These are phyloP conservation scores for Acacia pycnantha DNA, from an alignment of 331 rosid species.

Conservation along the genomic window DNA sequence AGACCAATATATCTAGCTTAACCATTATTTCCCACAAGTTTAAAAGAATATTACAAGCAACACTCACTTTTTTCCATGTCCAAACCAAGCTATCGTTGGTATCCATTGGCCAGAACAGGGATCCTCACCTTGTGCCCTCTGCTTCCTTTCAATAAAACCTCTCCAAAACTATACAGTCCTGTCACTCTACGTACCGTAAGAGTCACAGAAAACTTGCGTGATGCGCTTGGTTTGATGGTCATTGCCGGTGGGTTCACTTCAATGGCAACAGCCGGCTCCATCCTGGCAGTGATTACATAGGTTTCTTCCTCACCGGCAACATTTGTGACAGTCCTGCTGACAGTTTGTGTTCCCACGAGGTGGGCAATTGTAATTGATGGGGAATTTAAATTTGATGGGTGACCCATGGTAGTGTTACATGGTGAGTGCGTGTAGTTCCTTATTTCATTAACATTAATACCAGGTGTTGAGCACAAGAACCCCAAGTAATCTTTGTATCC, in stretches of 20 bases:
- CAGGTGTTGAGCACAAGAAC: constrained; percentile 89
- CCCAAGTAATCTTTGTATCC: constrained; percentile 93
- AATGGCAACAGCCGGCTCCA: constrained; percentile 85
- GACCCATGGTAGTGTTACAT: constrained; percentile 77
- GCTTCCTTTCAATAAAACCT: constrained; percentile 89
- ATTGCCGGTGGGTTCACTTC: constrained; percentile 85
- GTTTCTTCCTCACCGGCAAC: constrained; percentile 91
- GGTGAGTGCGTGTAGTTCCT: constrained; percentile 67
- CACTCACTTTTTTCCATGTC: constrained; percentile 24
- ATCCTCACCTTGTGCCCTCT: constrained; percentile 96
- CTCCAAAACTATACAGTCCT: constrained; percentile 81
- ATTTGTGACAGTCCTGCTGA: constrained; percentile 79
- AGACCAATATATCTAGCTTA: constrained; percentile 46
- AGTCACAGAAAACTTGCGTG: constrained; percentile 63
- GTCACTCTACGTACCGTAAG: constrained; percentile 70
- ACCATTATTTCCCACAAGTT: constrained; percentile 80
- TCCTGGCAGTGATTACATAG: constrained; percentile 72
- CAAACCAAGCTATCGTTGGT: constrained; percentile 55
- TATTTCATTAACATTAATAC: constrained; percentile 74
- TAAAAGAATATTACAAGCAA: constrained; percentile 92
- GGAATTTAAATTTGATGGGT: constrained; percentile 79
- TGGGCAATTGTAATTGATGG: constrained; percentile 93
- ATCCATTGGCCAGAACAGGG: constrained; percentile 90
- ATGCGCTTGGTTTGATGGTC: constrained; percentile 69
- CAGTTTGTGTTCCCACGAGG: constrained; percentile 70